phyloP scores from a whole-genome alignment of 352 stramenopile species.

The Phytophthora pluvialis region DNA sequence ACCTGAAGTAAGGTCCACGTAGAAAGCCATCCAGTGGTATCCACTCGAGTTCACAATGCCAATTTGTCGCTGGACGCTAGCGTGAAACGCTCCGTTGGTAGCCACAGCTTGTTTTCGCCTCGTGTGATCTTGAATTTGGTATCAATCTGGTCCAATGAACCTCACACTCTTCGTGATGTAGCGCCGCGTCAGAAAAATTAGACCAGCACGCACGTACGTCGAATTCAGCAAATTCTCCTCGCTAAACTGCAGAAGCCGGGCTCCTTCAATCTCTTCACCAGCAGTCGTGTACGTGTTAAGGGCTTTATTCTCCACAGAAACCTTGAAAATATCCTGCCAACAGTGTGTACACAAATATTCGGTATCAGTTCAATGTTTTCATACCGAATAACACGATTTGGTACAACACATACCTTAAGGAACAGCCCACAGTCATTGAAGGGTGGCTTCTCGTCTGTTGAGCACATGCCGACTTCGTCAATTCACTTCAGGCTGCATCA shows the following conservation, averaged over 20 bases:
- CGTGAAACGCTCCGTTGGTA: constrained; percentile 8
- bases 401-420: too few species aligned
- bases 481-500: too few species aligned
- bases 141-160: constrained; percentile 11
- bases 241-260: constrained; percentile 9
- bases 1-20: background rate
- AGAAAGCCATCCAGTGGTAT: constrained; percentile 15
- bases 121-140: background rate
- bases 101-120: background rate
- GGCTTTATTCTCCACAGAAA: constrained; percentile 5
- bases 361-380: too few species aligned
- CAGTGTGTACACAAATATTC: too few species aligned
- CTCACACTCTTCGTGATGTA: background rate
- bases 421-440: too few species aligned
- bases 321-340: background rate
- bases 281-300: background rate
- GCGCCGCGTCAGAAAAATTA: background rate
- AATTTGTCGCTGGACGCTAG: background rate
- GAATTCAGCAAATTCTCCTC: constrained; percentile 2
- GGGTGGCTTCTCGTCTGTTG: too few species aligned
- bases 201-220: constrained; percentile 3
- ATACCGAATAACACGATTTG: too few species aligned
- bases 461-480: too few species aligned
- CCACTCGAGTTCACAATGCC: constrained; percentile 3
- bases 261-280: constrained; percentile 15